phyloP scores from a whole-genome alignment of 106 monocot genomes.

The Dendrobium nobile region DNA sequence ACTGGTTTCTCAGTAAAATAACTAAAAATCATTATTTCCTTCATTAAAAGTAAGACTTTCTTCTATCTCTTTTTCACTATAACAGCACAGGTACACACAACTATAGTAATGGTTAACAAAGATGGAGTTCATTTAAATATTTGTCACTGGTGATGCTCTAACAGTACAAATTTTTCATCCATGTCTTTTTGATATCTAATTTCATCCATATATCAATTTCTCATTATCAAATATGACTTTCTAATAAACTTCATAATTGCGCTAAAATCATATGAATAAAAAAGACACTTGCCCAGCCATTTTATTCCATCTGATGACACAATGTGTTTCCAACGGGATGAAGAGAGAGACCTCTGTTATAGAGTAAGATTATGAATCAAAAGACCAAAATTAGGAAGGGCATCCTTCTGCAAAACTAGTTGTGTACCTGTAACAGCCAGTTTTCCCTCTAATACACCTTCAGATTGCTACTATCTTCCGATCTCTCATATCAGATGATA shows the following conservation, averaged over 20 bases:
- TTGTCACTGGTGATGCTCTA: neutral
- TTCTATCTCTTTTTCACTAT: neutral
- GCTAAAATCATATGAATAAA: neutral
- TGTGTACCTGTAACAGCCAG: neutral
- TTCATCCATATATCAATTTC: neutral
- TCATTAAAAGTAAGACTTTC: neutral
- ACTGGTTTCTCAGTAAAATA: neutral
- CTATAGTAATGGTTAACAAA: neutral
- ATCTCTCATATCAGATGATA: neutral
- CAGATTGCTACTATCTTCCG: neutral
- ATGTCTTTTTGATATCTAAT: neutral
- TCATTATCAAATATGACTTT: neutral
- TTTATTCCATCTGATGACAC: neutral
- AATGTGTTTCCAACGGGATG: neutral
- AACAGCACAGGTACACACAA: neutral
- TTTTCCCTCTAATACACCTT: neutral
- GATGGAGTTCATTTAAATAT: neutral
- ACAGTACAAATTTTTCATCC: neutral
- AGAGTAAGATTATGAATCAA: neutral
- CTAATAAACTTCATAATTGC: neutral
- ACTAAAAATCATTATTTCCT: neutral
- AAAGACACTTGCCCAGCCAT: neutral
- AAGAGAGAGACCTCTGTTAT: neutral
- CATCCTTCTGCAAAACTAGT: neutral
- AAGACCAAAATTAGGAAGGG: neutral